A percentile compares a stretch with the other conserved stretches of the same genome.
These are phyloP conservation scores for Russula compacta DNA, from an alignment of 768 basidiomycete species.

Conservation along the genomic window DNA sequence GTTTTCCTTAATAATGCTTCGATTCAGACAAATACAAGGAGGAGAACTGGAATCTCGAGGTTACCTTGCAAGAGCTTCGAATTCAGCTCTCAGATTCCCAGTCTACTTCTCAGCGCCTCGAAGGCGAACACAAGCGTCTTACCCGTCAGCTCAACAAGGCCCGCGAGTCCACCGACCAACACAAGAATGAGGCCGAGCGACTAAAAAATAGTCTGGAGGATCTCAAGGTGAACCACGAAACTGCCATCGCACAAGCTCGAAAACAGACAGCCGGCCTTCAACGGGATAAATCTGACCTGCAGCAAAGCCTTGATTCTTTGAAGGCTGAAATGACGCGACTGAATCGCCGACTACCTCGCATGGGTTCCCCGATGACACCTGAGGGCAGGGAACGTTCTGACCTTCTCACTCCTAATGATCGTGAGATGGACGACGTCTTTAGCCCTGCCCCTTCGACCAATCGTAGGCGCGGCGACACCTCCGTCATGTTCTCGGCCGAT, in stretches of 20 bases:
- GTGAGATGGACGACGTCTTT: slow-evolving; percentile 61
- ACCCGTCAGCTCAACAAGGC: slow-evolving; percentile 62
- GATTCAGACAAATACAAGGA: slow-evolving; percentile 85
- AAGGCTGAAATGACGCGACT: slow-evolving; percentile 65
- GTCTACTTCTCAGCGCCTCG: slow-evolving; percentile 55
- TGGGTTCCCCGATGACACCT: slow-evolving; percentile 68
- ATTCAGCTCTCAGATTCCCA: slow-evolving; percentile 59
- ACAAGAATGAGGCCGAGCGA: slow-evolving; percentile 81
- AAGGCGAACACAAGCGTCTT: slow-evolving; percentile 76
- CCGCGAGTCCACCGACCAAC: slow-evolving; percentile 69
- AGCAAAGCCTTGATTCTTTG: slow-evolving; percentile 65
- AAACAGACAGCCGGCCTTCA: slow-evolving; percentile 80
- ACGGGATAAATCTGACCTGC: slow-evolving; percentile 89
- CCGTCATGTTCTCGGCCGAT: slow-evolving; percentile 37
- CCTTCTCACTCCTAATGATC: slow-evolving; percentile 44
- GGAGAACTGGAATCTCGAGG: slow-evolving; percentile 98
- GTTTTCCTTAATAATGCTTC: neutral
- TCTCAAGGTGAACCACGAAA: slow-evolving; percentile 86
- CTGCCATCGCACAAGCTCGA: slow-evolving; percentile 85
- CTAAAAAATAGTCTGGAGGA: slow-evolving; percentile 56
- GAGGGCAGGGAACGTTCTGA: slow-evolving; percentile 32
- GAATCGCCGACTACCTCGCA: slow-evolving; percentile 51
- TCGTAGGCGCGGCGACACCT: slow-evolving; percentile 47
- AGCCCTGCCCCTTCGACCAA: slow-evolving; percentile 48
- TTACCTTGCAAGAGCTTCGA: slow-evolving; percentile 79